Conservation (phyloP, 352 stramenopile genomes). For the Globisporangium nagaii region DNA sequence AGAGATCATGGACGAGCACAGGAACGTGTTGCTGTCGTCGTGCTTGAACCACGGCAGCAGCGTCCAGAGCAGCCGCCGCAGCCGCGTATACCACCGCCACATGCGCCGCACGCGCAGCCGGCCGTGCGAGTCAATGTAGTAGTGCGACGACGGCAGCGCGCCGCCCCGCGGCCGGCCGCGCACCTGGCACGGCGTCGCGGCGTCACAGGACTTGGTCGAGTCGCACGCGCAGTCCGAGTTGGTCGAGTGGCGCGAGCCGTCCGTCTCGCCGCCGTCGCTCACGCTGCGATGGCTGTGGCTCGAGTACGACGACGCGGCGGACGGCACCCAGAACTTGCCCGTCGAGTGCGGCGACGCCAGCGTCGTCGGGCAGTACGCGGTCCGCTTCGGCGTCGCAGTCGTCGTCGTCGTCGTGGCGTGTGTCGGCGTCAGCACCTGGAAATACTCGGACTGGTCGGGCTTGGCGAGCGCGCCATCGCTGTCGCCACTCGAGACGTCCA, state of each 20-base stretch:
- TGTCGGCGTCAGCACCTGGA: constrained; percentile 9
- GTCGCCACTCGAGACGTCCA: neutral
- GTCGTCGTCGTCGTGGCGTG: neutral
- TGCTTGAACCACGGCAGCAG: constrained; percentile 55
- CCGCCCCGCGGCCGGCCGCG: neutral
- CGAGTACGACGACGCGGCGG: constrained; percentile 10
- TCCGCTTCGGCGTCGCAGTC: too few species aligned
- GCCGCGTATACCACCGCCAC: constrained; percentile 57
- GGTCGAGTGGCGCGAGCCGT: constrained; percentile 18
- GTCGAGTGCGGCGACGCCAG: neutral
- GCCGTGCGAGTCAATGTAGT: constrained; percentile 53
- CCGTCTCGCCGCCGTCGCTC: constrained; percentile 9
- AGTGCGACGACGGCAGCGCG: constrained; percentile 42
- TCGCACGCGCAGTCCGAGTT: constrained; percentile 8
- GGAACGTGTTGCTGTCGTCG: constrained; percentile 80
- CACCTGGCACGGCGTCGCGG: neutral
- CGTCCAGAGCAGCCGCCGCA: constrained; percentile 34
- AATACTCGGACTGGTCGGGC: constrained; percentile 7
- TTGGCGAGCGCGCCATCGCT: neutral
- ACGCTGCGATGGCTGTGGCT: constrained; percentile 15
- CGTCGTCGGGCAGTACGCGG: neutral
- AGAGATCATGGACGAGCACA: constrained; percentile 65
- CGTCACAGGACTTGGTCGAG: neutral
- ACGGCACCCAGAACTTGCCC: constrained; percentile 10
- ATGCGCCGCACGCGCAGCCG: constrained; percentile 39